These are phyloP conservation scores for Lolium multiflorum DNA, from an alignment of 176 grass and related monocot species.

Conservation along the genomic window DNA sequence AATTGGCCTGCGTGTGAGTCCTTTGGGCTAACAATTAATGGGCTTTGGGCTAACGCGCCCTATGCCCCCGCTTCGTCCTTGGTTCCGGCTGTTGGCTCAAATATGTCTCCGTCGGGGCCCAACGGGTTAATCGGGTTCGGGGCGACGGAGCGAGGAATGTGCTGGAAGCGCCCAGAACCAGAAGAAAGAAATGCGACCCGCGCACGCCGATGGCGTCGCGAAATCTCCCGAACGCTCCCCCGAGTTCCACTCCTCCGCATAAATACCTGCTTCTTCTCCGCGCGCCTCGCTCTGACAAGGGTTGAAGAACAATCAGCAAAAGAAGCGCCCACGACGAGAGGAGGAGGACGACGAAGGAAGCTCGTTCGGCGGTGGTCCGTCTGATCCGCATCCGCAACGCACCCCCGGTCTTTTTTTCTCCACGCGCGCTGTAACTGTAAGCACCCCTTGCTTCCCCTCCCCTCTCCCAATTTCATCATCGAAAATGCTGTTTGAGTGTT, in stretches of 20 bases:
- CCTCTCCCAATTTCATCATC: not conserved
- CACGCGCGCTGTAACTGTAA: conserved; percentile 23
- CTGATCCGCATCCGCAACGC: conserved; percentile 27
- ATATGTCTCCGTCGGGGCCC: too few species aligned
- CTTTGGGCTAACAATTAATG: too few species aligned
- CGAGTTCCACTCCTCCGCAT: not conserved
- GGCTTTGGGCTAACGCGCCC: too few species aligned
- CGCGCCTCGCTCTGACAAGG: not conserved
- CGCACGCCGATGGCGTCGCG: not conserved
- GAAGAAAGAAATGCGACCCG: conserved; percentile 24
- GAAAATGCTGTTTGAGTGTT: not conserved
- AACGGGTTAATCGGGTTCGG: too few species aligned
- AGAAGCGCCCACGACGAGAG: conserved; percentile 20
- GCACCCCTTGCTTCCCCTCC: not conserved
- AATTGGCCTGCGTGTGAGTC: too few species aligned
- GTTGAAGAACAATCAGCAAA: not conserved
- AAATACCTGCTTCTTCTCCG: not conserved
- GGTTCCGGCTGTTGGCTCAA: too few species aligned
- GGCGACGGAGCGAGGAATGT: not conserved
- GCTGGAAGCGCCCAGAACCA: conserved; percentile 42
- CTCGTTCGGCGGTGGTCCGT: conserved; percentile 36
- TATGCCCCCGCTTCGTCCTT: too few species aligned
- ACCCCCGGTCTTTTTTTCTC: not conserved
- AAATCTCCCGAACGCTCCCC: conserved; percentile 42
- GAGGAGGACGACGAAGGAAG: not conserved